Base-by-base conservation (phyloP, 352 stramenopile genomes). In the Phytophthora agathidicida region DNA sequence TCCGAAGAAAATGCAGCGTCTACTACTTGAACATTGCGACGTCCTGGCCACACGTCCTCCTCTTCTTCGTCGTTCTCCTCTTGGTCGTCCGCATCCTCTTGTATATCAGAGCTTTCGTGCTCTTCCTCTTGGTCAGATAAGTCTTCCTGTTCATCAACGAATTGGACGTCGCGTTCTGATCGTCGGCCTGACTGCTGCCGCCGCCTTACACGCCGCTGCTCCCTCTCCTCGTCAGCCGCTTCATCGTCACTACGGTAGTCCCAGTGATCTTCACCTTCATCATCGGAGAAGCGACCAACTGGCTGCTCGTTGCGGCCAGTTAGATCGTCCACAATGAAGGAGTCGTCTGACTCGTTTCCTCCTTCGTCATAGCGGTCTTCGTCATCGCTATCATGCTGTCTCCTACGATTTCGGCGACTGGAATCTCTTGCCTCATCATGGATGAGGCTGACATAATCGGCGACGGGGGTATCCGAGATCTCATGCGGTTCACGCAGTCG, bases 251-350 rank as follows among this genome's bases (percentile, higher is more conserved):
- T 75, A 14, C 67, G 31, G 16, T 51, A 70, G 9, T 63, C 39
- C 51, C 46, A 65, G 0, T 52, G 52, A 13, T 28, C 57, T 48
- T 81, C 65, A 8, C 26, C 51, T 38, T 83, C 68, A 20, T 72
- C 60, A 39, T 70, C 52, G 2, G 60, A 80, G 50, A 80, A 77
- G 7, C 37, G 30, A 26, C 62, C 59, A 10, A 43, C 35, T 7
- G 44, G 46, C 33, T 67, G 44, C 0, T 75, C 66, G 13, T 65
- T 31, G 2, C 61, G 39, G 17, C 51, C 48, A 10, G 65, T 62
- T 22, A 83, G 52, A 27, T 88, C 77, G 35, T 88, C 70, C 9
- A 88, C 80, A 32, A 92, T 86, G 24, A 92, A 92, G 10, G 77
- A 92, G 50, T 90, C 74, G 16, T 92, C 76, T 3, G 71, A 84